Conservation (phyloP, 345 rosid genomes). For the Ceriops decandra region DNA sequence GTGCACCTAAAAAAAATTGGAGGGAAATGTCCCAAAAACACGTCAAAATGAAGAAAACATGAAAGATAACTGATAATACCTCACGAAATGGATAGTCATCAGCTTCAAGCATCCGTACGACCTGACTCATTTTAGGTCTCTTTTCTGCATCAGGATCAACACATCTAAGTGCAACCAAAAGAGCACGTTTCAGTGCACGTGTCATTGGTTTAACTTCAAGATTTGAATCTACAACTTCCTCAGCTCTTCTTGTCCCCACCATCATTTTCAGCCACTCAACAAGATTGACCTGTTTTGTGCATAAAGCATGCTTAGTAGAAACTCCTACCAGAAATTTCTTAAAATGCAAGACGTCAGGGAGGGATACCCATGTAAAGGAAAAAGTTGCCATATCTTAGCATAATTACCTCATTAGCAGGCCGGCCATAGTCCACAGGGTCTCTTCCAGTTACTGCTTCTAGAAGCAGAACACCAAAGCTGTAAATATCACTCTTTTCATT, state of each 20-base stretch:
- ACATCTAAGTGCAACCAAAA: conserved; percentile 78
- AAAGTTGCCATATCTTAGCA: background rate
- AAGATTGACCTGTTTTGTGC: conserved; percentile 65
- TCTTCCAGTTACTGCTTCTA: conserved; percentile 90
- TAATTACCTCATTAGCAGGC: conserved; percentile 75
- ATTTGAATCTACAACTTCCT: conserved; percentile 82
- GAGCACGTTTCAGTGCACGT: conserved; percentile 70
- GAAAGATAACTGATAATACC: conserved; percentile 35
- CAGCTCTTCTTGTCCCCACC: conserved; percentile 91
- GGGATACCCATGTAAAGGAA: background rate
- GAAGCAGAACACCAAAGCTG: conserved; percentile 90
- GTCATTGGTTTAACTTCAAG: conserved; percentile 72
- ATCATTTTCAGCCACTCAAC: conserved; percentile 96
- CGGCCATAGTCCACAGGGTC: conserved; percentile 93
- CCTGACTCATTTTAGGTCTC: conserved; percentile 93
- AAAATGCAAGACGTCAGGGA: background rate
- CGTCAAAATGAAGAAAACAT: background rate
- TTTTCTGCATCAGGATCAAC: conserved; percentile 86
- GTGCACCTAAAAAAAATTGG: too few relatives aligned
- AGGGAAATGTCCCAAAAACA: too few relatives aligned
- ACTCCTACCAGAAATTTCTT: background rate
- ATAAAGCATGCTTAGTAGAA: conserved; percentile 7
- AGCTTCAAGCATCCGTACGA: conserved; percentile 81
- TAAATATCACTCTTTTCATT: conserved; percentile 96
- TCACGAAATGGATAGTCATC: conserved; percentile 75